phyloP scores from a whole-genome alignment of 2,329 filamentous ascomycete species.

The Trichoderma guizhouense region DNA sequence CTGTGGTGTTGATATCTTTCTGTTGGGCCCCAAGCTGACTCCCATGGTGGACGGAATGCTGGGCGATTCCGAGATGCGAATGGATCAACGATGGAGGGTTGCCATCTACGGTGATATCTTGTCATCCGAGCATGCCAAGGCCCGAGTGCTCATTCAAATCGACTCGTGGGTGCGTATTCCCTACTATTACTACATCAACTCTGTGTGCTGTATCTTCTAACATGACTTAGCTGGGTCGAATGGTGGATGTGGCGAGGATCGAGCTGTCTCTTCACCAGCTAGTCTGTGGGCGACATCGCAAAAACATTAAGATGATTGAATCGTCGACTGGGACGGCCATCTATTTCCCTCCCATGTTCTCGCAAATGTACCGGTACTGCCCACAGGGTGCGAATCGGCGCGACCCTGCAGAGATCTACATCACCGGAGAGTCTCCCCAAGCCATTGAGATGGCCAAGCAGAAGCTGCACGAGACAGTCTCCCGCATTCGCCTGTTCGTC shows the following conservation, averaged over 20 bases:
- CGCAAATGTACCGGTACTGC: constrained; percentile 84
- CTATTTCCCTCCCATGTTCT: constrained; percentile 95
- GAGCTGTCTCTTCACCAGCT: constrained; percentile 87
- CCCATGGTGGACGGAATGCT: constrained; percentile 72
- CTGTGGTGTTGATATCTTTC: constrained; percentile 94
- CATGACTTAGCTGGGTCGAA: constrained; percentile 58
- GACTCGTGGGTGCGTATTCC: constrained; percentile 70
- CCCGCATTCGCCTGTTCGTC: constrained; percentile 76
- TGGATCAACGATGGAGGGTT: constrained; percentile 86
- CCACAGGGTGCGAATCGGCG: constrained; percentile 77
- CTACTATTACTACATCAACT: neutral
- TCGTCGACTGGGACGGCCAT: constrained; percentile 94
- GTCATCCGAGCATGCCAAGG: constrained; percentile 95
- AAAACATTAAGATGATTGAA: constrained; percentile 98
- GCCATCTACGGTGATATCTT: constrained; percentile 94
- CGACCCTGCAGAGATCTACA: constrained; percentile 87
- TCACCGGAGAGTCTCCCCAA: constrained; percentile 83
- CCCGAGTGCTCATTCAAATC: constrained; percentile 92
- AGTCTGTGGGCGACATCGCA: constrained; percentile 87
- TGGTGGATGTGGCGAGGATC: constrained; percentile 75
- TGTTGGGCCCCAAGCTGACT: constrained; percentile 84
- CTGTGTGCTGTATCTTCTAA: constrained; percentile 15
- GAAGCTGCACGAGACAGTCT: constrained; percentile 82
- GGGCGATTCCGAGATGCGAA: constrained; percentile 76
- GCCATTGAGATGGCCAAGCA: constrained; percentile 86